These are phyloP conservation scores for Cyberlindnera galapagoensis DNA, from an alignment of 805 yeast species.

Conservation along the genomic window DNA sequence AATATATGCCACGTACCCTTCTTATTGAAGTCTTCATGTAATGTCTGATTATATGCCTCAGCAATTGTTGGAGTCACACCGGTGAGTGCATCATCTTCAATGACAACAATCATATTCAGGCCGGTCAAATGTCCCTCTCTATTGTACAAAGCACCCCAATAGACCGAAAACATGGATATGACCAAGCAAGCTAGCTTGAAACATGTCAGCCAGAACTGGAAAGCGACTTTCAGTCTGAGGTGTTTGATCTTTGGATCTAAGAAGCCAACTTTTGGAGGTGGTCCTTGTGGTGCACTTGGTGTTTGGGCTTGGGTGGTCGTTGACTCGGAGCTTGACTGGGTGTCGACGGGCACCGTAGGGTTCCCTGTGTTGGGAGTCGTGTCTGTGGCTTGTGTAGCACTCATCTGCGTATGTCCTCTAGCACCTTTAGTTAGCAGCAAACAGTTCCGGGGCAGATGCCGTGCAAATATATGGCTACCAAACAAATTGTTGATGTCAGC, in stretches of 20 bases:
- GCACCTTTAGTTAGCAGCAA: too few species aligned
- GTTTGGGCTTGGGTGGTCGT: too few species aligned
- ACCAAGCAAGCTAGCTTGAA: constrained; percentile 30
- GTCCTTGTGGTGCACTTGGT: not conserved
- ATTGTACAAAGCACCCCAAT: constrained; percentile 32
- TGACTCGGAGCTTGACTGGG: constrained; percentile 1
- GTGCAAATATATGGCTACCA: too few species aligned
- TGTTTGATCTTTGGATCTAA: constrained; percentile 9
- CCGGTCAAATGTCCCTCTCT: constrained; percentile 20
- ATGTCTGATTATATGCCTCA: constrained; percentile 15
- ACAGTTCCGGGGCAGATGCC: too few species aligned
- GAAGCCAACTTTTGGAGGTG: constrained; percentile 13
- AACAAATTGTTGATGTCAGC: too few species aligned
- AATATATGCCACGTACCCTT: constrained; percentile 36
- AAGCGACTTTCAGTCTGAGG: constrained; percentile 10
- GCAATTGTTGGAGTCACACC: constrained; percentile 18
- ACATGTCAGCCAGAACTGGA: constrained; percentile 11
- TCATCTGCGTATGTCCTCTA: too few species aligned
- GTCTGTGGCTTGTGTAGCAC: too few species aligned
- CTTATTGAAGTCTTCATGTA: constrained; percentile 2
- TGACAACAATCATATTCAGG: constrained; percentile 26
- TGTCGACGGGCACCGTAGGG: not conserved
- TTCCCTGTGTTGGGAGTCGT: too few species aligned
- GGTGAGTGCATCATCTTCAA: constrained; percentile 25
- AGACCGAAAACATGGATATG: constrained; percentile 28